Evolutionary conservation across 768 basidiomycete genomes (phyloP).

Genomic region (Pisolithus microcarpus): DNA sequence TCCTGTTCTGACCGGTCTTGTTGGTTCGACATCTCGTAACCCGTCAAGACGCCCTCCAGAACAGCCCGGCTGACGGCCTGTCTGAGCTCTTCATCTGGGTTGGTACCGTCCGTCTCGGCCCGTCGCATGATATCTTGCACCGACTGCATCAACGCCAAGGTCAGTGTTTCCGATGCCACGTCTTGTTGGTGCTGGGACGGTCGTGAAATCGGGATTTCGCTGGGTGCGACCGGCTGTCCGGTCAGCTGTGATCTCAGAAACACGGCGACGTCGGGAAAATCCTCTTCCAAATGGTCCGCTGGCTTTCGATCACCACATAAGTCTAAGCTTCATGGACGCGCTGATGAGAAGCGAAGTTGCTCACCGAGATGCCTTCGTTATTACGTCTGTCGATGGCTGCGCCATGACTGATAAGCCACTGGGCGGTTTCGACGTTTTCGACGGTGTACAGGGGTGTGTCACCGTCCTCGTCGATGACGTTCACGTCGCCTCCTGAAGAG

Average conservation of each 20-base stretch:
- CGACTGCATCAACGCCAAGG: slow-evolving; percentile 56
- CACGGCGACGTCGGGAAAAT: slow-evolving; percentile 60
- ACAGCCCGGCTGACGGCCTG: slow-evolving; percentile 57
- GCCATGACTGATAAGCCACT: slow-evolving; percentile 72
- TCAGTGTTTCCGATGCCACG: slow-evolving; percentile 59
- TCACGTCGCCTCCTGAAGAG: slow-evolving; percentile 72
- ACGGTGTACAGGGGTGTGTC: slow-evolving; percentile 92
- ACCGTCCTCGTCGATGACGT: slow-evolving; percentile 77
- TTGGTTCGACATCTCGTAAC: slow-evolving; percentile 43
- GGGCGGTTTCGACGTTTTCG: slow-evolving; percentile 72
- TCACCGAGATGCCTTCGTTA: slow-evolving; percentile 66
- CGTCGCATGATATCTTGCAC: slow-evolving; percentile 63
- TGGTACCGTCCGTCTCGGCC: slow-evolving; percentile 47
- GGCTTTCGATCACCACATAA: slow-evolving; percentile 33
- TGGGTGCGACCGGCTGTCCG: slow-evolving; percentile 8
- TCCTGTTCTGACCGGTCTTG: slow-evolving; percentile 3
- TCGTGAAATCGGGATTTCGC: slow-evolving; percentile 10
- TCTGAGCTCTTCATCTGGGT: slow-evolving; percentile 62
- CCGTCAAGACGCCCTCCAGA: slow-evolving; percentile 55
- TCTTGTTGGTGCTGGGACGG: slow-evolving; percentile 68
- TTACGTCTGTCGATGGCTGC: slow-evolving; percentile 60
- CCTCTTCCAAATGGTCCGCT: slow-evolving; percentile 60
- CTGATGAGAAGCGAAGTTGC: slow-evolving; percentile 20
- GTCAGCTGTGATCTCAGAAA: slow-evolving; percentile 43
- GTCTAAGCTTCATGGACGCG: not conserved